Conservation (phyloP, 768 basidiomycete genomes). For the Naganishia randhawae region DNA sequence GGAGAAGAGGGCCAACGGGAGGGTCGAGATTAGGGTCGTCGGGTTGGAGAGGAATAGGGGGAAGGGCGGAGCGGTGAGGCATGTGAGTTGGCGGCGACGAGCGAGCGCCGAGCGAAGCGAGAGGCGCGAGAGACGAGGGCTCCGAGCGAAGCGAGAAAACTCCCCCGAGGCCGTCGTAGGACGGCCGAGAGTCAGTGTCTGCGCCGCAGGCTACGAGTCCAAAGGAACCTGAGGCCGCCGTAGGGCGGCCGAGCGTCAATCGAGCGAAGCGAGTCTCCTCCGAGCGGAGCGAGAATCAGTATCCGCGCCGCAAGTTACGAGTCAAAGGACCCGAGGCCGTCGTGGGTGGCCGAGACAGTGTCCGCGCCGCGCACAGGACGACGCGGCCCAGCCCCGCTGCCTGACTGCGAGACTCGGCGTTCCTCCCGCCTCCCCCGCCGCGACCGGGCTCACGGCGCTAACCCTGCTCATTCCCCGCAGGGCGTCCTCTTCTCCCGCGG, state of each 20-base stretch:
- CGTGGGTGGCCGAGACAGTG: background rate
- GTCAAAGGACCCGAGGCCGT: background rate
- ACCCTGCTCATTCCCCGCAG: slow-evolving; percentile 29
- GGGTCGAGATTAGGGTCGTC: slow-evolving; percentile 67
- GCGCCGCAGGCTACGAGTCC: background rate
- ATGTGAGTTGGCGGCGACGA: slow-evolving; percentile 51
- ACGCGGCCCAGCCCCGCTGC: too few species aligned
- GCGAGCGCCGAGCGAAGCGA: background rate
- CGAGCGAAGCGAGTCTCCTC: background rate
- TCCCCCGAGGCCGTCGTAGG: too few species aligned
- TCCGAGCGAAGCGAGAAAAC: too few species aligned
- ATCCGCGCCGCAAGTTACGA: background rate
- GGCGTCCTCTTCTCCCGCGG: slow-evolving; percentile 82
- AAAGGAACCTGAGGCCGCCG: background rate
- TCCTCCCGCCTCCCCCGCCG: too few species aligned
- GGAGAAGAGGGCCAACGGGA: slow-evolving; percentile 50
- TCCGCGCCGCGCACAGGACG: too few species aligned
- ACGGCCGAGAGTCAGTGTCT: too few species aligned
- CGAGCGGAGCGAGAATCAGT: background rate
- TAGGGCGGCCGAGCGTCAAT: background rate
- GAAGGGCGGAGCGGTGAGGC: slow-evolving; percentile 88
- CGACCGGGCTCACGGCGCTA: background rate
- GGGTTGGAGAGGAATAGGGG: slow-evolving; percentile 75
- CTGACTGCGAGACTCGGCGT: too few species aligned
- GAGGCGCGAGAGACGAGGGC: background rate